A percentile compares a stretch with the other conserved stretches of the same genome.
Evolutionary conservation across 352 stramenopile species (phyloP).

Genomic region (Pythium sp.): DNA sequence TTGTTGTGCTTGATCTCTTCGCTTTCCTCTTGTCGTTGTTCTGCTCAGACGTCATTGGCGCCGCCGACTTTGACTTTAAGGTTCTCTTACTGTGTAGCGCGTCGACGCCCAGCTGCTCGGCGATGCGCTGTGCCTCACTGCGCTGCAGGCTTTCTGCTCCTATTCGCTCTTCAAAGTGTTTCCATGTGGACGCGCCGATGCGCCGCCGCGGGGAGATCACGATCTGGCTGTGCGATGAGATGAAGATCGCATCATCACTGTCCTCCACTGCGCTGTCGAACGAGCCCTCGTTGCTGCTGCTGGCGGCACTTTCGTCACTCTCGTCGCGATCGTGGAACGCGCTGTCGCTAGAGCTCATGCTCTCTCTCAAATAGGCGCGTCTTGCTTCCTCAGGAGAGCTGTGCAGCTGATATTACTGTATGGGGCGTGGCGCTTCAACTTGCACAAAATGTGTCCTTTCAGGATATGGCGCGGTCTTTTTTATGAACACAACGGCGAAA

Average conservation of each 20-base stretch:
- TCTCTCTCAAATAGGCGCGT: neutral
- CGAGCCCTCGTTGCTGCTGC: neutral
- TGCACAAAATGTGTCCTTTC: neutral
- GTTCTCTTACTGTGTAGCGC: neutral
- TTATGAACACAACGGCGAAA: neutral
- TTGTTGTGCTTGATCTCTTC: neutral
- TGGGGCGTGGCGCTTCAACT: neutral
- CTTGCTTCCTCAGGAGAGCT: neutral
- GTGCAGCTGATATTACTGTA: neutral
- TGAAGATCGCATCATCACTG: constrained; percentile 39
- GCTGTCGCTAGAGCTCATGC: constrained; percentile 5
- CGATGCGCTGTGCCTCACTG: constrained; percentile 11
- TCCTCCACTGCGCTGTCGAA: neutral
- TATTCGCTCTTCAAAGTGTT: constrained; percentile 11
- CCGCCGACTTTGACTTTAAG: neutral
- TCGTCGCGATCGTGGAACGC: neutral
- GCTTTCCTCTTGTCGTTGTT: neutral
- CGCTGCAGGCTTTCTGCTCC: neutral
- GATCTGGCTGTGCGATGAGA: constrained; percentile 55
- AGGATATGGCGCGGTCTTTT: neutral
- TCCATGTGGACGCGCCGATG: constrained; percentile 17
- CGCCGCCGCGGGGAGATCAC: constrained; percentile 51
- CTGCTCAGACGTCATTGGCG: neutral
- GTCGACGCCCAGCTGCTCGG: neutral
- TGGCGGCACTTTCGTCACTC: neutral